These are phyloP conservation scores for Trichoderma cornu-damae DNA, from an alignment of 2,329 filamentous ascomycete genomes.

Conservation along the genomic window DNA sequence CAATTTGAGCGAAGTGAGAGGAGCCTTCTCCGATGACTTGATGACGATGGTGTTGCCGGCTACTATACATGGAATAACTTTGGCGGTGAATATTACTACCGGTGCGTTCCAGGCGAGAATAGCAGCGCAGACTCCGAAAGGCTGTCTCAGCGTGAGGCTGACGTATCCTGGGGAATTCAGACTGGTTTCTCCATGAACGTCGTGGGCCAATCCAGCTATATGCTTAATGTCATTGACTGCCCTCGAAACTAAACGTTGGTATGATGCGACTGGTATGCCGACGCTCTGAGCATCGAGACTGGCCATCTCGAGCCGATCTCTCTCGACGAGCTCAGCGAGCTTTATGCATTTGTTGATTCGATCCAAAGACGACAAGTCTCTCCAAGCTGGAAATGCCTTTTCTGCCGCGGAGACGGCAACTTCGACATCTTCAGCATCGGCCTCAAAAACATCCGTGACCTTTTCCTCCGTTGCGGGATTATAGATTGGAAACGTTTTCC, in stretches of 20 bases:
- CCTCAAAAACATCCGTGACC: slow-evolving; percentile 20
- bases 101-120: slow-evolving; percentile 76
- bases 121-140: slow-evolving; percentile 62
- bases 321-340: slow-evolving; percentile 19
- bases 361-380: slow-evolving; percentile 2
- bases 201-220: slow-evolving; percentile 63
- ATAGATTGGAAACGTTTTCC: slow-evolving; percentile 22
- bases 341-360: slow-evolving; percentile 11
- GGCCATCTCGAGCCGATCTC: slow-evolving; percentile 11
- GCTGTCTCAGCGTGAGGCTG: slow-evolving; percentile 53
- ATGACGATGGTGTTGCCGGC: slow-evolving; percentile 57
- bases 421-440: slow-evolving; percentile 19
- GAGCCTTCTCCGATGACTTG: slow-evolving; percentile 59
- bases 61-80: slow-evolving; percentile 62
- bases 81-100: slow-evolving; percentile 34
- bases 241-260: not conserved
- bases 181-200: slow-evolving; percentile 42
- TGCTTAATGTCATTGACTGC: slow-evolving; percentile 47
- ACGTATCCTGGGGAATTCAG: slow-evolving; percentile 45
- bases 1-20: slow-evolving; percentile 56
- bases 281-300: slow-evolving; percentile 19
- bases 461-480: slow-evolving; percentile 25
- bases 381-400: slow-evolving; percentile 18
- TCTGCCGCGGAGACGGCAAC: slow-evolving; percentile 18
- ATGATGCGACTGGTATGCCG: slow-evolving; percentile 14